Percentiles rank a stretch among this genome's conserved stretches.
These are phyloP conservation scores for Hypoxylon sp. DNA, from an alignment of 2,329 filamentous ascomycete species.

Conservation along the genomic window DNA sequence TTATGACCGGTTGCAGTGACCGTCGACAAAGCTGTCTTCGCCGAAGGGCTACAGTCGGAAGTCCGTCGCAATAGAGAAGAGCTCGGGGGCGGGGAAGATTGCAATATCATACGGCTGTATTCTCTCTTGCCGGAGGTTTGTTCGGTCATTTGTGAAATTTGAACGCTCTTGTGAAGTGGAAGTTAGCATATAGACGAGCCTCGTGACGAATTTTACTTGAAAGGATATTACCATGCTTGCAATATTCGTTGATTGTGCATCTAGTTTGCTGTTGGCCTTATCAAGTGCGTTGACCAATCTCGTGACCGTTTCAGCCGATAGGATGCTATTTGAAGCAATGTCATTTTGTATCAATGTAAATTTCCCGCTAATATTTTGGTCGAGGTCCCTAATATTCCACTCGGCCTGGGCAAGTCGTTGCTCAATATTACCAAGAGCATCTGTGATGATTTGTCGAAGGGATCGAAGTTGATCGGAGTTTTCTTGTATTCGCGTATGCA, in stretches of 20 bases:
- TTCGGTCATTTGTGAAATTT: background rate
- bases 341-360: constrained; percentile 1
- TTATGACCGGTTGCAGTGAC: background rate
- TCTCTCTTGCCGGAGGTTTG: background rate
- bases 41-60: background rate
- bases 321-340: background rate
- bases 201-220: background rate
- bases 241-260: background rate
- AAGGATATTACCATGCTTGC: background rate
- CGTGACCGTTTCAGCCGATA: background rate
- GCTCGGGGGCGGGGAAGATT: background rate
- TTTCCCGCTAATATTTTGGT: background rate
- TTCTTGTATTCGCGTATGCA: background rate
- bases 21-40: background rate
- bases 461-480: background rate
- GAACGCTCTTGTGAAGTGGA: background rate
- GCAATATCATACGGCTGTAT: background rate
- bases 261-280: background rate
- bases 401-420: background rate
- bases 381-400: constrained; percentile 5
- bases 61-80: background rate
- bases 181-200: background rate
- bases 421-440: background rate
- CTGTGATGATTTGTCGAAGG: background rate
- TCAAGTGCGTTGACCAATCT: background rate